A percentile compares a stretch with the other conserved stretches of the same genome.
phyloP scores from a whole-genome alignment of 768 basidiomycete genomes.

The Trametes gibbosa region DNA sequence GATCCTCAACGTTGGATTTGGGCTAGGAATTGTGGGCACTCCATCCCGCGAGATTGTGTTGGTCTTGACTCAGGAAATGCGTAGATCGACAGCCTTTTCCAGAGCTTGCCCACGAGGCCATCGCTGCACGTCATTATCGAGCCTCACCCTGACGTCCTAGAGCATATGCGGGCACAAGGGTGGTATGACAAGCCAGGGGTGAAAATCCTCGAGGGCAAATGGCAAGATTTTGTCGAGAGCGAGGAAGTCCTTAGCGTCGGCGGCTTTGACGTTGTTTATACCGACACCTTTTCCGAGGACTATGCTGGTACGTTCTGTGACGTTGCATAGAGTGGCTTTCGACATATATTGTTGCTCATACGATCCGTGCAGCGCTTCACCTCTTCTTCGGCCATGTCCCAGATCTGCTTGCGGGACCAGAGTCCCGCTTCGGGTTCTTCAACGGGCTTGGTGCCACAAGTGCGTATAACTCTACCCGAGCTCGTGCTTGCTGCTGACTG shows the following conservation, averaged over 20 bases:
- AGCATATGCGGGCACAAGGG: slow-evolving; percentile 68
- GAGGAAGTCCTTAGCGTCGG: slow-evolving; percentile 58
- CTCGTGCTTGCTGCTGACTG: background rate
- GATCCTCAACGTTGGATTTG: slow-evolving; percentile 91
- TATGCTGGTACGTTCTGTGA: slow-evolving; percentile 51
- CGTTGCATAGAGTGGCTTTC: too few relatives aligned
- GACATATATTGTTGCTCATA: background rate
- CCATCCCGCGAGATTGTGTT: background rate
- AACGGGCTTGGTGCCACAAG: slow-evolving; percentile 96
- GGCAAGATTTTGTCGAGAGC: slow-evolving; percentile 81
- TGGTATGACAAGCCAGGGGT: slow-evolving; percentile 82
- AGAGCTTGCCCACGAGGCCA: slow-evolving; percentile 57
- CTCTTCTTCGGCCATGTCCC: slow-evolving; percentile 82
- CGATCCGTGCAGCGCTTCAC: slow-evolving; percentile 51
- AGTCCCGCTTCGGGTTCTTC: slow-evolving; percentile 91
- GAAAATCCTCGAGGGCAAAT: slow-evolving; percentile 81
- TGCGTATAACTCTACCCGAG: slow-evolving; percentile 34
- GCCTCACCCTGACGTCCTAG: slow-evolving; percentile 89
- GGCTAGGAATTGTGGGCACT: slow-evolving; percentile 80
- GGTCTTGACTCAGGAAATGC: background rate
- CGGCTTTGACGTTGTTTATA: slow-evolving; percentile 87
- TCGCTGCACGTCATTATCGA: slow-evolving; percentile 86
- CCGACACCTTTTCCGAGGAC: slow-evolving; percentile 90
- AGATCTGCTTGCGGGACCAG: slow-evolving; percentile 67
- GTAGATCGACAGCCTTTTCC: slow-evolving; percentile 84